Conservation (phyloP, 2,329 filamentous ascomycete genomes). For the Phialophora chinensis region DNA sequence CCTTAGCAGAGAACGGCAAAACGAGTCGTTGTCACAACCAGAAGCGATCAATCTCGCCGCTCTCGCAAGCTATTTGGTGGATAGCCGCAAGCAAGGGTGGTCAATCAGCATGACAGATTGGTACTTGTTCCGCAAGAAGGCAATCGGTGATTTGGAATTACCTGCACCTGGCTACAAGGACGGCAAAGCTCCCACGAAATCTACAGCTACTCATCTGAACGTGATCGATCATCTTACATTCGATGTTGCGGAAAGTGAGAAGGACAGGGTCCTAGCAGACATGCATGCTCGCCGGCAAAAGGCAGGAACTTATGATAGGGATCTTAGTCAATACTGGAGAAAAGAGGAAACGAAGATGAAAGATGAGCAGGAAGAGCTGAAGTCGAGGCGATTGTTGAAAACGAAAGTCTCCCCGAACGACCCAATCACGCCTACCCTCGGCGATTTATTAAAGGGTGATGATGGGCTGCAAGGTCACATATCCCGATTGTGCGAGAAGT, state of each 20-base stretch:
- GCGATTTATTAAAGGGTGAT: neutral
- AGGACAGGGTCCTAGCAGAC: constrained; percentile 42
- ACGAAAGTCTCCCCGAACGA: neutral
- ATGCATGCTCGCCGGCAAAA: constrained; percentile 43
- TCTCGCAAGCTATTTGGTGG: constrained; percentile 54
- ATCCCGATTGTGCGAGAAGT: neutral
- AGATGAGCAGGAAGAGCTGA: constrained; percentile 19
- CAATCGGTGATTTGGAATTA: constrained; percentile 11
- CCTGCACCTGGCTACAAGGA: constrained; percentile 42
- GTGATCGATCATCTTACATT: constrained; percentile 56
- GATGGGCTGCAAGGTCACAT: constrained; percentile 3
- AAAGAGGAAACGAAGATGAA: constrained; percentile 26
- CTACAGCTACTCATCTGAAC: constrained; percentile 38
- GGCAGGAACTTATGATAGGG: constrained; percentile 42
- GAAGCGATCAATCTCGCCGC: constrained; percentile 48
- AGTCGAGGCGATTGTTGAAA: neutral
- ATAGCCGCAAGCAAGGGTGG: constrained; percentile 54
- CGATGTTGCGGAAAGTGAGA: constrained; percentile 45
- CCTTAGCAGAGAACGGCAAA: constrained; percentile 44
- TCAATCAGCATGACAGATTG: constrained; percentile 50
- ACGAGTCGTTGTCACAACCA: constrained; percentile 48
- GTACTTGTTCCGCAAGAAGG: constrained; percentile 30
- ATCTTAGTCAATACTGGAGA: constrained; percentile 42
- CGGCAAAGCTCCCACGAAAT: constrained; percentile 12
- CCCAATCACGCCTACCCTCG: neutral